Conservation (phyloP, 1,139 yeast species). For the Kodamaea ohmeri region DNA sequence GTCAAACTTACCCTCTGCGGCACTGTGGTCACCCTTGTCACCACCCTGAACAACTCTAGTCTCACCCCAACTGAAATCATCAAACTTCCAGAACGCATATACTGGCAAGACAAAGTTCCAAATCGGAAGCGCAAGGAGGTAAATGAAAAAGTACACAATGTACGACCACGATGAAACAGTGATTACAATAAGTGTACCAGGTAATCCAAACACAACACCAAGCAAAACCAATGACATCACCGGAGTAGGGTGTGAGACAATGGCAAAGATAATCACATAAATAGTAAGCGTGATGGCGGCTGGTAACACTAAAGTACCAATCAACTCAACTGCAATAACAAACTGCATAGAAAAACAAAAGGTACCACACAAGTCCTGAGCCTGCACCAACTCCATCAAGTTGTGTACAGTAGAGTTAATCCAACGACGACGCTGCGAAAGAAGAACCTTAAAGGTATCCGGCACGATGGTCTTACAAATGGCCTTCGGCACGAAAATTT, state of each 20-base stretch:
- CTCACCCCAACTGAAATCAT: slow-evolving; percentile 98
- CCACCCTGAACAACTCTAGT: slow-evolving; percentile 85
- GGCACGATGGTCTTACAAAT: slow-evolving; percentile 95
- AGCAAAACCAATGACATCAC: slow-evolving; percentile 73
- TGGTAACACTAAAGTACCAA: slow-evolving; percentile 90
- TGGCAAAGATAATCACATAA: slow-evolving; percentile 75
- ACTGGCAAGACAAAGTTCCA: slow-evolving; percentile 93
- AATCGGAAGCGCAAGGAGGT: slow-evolving; percentile 79
- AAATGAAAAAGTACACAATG: slow-evolving; percentile 77
- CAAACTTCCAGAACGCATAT: slow-evolving; percentile 95
- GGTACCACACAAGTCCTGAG: slow-evolving; percentile 92
- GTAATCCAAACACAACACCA: slow-evolving; percentile 83
- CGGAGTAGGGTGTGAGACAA: slow-evolving; percentile 81
- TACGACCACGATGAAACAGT: slow-evolving; percentile 81
- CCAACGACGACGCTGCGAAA: slow-evolving; percentile 98
- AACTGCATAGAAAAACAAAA: slow-evolving; percentile 98
- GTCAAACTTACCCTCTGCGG: slow-evolving; percentile 77
- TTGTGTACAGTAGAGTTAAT: slow-evolving; percentile 96
- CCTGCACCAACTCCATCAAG: slow-evolving; percentile 84
- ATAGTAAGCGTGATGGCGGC: slow-evolving; percentile 87
- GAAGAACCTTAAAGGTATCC: slow-evolving; percentile 69
- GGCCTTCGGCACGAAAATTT: slow-evolving; percentile 91
- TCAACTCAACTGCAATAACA: slow-evolving; percentile 78
- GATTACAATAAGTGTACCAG: slow-evolving; percentile 81
- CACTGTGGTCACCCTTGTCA: slow-evolving; percentile 62